A percentile compares a stretch with the other conserved stretches of the same genome.
Conservation (phyloP, 2,329 filamentous ascomycete species). For the Epichloe bromicola region DNA sequence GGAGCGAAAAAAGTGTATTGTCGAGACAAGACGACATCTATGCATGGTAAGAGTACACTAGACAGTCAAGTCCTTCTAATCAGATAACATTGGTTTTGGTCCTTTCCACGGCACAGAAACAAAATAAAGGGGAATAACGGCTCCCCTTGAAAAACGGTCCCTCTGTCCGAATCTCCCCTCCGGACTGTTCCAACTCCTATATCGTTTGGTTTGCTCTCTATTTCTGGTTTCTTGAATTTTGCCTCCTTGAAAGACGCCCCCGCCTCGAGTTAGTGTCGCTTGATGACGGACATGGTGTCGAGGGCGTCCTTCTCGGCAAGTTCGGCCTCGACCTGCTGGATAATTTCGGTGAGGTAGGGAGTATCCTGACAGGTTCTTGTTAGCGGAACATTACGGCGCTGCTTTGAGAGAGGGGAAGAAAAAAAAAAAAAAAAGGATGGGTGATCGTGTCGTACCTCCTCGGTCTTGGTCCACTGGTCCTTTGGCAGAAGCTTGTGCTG, state of each 20-base stretch:
- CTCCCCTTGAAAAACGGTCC: neutral
- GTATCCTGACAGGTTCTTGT: constrained; percentile 26
- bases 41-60: constrained; percentile 9
- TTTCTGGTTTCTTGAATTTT: neutral
- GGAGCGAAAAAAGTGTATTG: constrained; percentile 5
- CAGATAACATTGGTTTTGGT: neutral
- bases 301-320: constrained; percentile 39
- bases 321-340: constrained; percentile 37
- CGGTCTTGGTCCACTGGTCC: constrained; percentile 45
- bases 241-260: neutral
- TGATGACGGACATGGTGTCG: constrained; percentile 36
- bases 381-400: neutral
- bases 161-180: neutral
- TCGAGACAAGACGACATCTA: constrained; percentile 6
- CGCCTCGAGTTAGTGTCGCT: constrained; percentile 28
- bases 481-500: constrained; percentile 52
- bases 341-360: constrained; percentile 39
- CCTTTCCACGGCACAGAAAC: neutral
- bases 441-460: constrained; percentile 28
- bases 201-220: neutral
- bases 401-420: too few relatives aligned
- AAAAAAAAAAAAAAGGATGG: neutral
- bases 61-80: constrained; percentile 4
- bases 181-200: neutral
- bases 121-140: neutral